phyloP scores from a whole-genome alignment of 1,284 basidiomycete genomes.

The Gastroboletus turbinatus region DNA sequence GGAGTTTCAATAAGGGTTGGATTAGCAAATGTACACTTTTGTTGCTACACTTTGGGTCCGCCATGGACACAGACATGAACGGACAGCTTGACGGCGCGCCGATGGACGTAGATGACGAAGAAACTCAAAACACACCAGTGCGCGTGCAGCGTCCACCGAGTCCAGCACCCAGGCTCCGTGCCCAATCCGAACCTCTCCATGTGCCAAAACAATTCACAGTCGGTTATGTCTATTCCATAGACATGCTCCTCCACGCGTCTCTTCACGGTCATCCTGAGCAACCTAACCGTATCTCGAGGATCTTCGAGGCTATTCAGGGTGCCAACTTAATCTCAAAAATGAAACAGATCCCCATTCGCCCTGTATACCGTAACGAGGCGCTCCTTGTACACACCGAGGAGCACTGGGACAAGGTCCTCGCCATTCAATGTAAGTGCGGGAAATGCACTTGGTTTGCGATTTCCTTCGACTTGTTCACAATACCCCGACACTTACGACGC shows the following conservation, averaged over 20 bases:
- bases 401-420: conserved; percentile 88
- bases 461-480: neutral
- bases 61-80: conserved; percentile 9
- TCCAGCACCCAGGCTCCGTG: conserved; percentile 19
- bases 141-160: conserved; percentile 18
- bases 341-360: conserved; percentile 75
- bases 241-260: conserved; percentile 87
- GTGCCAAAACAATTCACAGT: conserved; percentile 35
- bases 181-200: conserved; percentile 33
- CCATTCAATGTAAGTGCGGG: conserved; percentile 63
- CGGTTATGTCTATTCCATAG: conserved; percentile 85
- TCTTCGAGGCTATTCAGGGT: conserved; percentile 66
- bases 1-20: conserved; percentile 25
- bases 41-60: neutral
- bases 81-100: conserved; percentile 19
- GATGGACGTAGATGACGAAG: conserved; percentile 33
- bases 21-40: conserved; percentile 11
- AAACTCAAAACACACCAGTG: conserved; percentile 1
- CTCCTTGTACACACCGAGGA: conserved; percentile 87
- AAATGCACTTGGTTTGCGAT: conserved; percentile 4
- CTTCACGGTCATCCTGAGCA: conserved; percentile 79
- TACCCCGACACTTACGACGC: conserved; percentile 20
- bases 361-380: conserved; percentile 77
- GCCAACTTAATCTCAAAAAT: conserved; percentile 71
- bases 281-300: conserved; percentile 83